These are phyloP conservation scores for Pyrrhoderma lamaoense DNA, from an alignment of 1,284 basidiomycete genomes.

Conservation along the genomic window DNA sequence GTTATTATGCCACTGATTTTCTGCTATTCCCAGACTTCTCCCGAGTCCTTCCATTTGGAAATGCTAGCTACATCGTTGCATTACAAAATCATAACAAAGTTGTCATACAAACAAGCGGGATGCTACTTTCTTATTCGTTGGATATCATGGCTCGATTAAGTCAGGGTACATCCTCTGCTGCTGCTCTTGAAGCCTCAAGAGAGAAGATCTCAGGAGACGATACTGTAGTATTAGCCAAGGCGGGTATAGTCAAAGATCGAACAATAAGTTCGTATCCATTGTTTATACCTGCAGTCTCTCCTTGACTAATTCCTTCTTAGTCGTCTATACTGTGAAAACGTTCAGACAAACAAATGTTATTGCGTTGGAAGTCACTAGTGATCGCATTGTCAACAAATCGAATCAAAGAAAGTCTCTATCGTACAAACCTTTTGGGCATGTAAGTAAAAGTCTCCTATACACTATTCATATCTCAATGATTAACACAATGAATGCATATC, in stretches of 20 bases:
- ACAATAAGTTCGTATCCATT: constrained; percentile 39
- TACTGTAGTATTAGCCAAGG: constrained; percentile 52
- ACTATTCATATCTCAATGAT: too few relatives aligned
- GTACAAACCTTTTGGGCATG: constrained; percentile 58
- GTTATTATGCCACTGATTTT: neutral
- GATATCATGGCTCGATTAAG: constrained; percentile 55
- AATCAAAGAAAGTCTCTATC: constrained; percentile 27
- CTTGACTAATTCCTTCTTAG: constrained; percentile 30
- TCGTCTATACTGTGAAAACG: constrained; percentile 59
- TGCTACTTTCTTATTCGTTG: constrained; percentile 59
- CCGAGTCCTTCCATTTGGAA: constrained; percentile 43
- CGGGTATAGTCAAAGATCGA: constrained; percentile 44
- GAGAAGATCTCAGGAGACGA: constrained; percentile 50
- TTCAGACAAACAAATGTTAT: constrained; percentile 51
- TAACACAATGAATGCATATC: constrained; percentile 12
- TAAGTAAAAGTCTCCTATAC: too few relatives aligned
- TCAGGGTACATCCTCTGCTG: constrained; percentile 37
- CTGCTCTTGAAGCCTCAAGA: constrained; percentile 43
- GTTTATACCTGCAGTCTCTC: constrained; percentile 1
- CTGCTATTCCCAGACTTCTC: constrained; percentile 39
- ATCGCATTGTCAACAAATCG: constrained; percentile 27
- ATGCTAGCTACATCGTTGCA: constrained; percentile 46
- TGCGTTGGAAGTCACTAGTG: constrained; percentile 33
- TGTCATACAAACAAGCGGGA: constrained; percentile 52
- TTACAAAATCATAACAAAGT: constrained; percentile 59